These are phyloP conservation scores for Primulina tabacum DNA, from an alignment of 257 asterid species.

Conservation along the genomic window DNA sequence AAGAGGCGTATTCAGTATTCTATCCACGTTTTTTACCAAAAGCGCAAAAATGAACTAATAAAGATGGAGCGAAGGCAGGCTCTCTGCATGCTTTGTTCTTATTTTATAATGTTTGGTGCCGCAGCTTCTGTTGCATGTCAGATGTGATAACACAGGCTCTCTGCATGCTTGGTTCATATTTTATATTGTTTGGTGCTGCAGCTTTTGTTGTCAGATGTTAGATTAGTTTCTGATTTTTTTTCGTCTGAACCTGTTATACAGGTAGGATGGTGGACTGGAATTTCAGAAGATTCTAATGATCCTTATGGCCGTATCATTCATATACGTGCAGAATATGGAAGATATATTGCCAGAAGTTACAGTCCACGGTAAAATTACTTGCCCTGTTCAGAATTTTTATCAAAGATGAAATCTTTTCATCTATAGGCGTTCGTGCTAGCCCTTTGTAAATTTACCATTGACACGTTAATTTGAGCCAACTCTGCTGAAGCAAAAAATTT, in stretches of 20 bases:
- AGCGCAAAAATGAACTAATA: background rate
- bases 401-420: background rate
- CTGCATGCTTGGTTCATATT: background rate
- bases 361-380: conserved; percentile 74
- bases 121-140: background rate
- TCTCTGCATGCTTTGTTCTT: conserved; percentile 1
- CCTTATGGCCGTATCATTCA: conserved; percentile 87
- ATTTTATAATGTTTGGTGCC: conserved; percentile 10
- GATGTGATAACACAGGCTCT: conserved; percentile 3
- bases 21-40: conserved; percentile 9
- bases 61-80: background rate
- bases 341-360: conserved; percentile 87
- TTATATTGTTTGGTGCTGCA: conserved; percentile 11
- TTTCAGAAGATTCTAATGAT: conserved; percentile 65
- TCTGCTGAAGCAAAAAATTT: conserved; percentile 13
- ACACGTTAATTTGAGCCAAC: background rate
- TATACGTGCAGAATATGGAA: conserved; percentile 86
- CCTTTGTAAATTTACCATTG: background rate
- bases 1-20: conserved; percentile 3
- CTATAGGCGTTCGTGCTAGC: too few species aligned
- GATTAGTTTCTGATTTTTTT: conserved; percentile 21
- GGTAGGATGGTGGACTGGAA: conserved; percentile 99
- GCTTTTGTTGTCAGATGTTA: background rate
- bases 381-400: conserved; percentile 2
- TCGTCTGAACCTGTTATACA: conserved; percentile 38